Evolutionary conservation across 2,329 filamentous ascomycete species (phyloP), one percentile per base, ranked within the genome.

Genomic region (Calonectria leucothoes): DNA sequence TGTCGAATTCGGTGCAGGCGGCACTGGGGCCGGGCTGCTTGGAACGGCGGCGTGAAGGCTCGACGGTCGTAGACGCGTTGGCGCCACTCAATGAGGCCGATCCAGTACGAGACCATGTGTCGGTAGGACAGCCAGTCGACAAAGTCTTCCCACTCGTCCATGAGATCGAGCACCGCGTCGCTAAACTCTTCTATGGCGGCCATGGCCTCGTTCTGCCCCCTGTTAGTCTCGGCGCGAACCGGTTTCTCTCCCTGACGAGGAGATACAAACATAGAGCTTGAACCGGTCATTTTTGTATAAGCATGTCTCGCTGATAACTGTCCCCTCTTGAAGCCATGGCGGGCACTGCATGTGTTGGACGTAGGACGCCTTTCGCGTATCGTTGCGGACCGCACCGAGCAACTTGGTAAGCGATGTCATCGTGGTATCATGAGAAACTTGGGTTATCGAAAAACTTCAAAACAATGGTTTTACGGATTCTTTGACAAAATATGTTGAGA

Each of bases 101-200:
- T 35, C 65, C 72, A 74, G 72, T 72, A 74, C 45, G 69, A 48
- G 2, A 61, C 33, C 65, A 72, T 72, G 69, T 68, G 48, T 15
- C 72, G 69, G 65, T 71, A 74, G 27, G 69, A 45, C 37, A 74
- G 52, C 72, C 72, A 74, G 17, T 69, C 49, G 65, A 69, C 57
- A 20, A 74, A 39, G n/a, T 69, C 59, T 4, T 39, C 12, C 72
- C 72, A 74, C 14, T 74, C 69, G n/a, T 48, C 27, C 37, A 72
- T 45, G 37, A 74, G 59, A 33, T 37, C 27, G 37, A 55, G 35
- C 4, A 73, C 35, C 4, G 39, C 65, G 29, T 55, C 37, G 31
- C 31, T 49, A 51, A 69, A 61, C 14, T 67, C 48, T 5, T 35
- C 52, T 7, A 59, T 39, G 27, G 42, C 31, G 27, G n/a, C 25